These are phyloP conservation scores for Ceratobasidium sp. DNA, from an alignment of 1,284 basidiomycete genomes.

Conservation along the genomic window DNA sequence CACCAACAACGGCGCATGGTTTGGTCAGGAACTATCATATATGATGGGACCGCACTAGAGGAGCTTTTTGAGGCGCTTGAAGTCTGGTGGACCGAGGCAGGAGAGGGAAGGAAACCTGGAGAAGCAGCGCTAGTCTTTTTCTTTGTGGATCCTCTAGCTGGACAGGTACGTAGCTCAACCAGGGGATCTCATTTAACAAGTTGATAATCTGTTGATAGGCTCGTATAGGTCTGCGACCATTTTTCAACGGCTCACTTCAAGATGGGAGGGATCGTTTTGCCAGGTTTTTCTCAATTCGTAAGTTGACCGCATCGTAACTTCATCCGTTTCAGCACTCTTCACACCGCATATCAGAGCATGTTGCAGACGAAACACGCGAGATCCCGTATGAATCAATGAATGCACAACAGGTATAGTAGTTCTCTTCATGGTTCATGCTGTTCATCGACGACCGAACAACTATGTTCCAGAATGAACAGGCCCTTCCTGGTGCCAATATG, in stretches of 20 bases:
- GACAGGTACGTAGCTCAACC: constrained; percentile 2
- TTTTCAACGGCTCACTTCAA: constrained; percentile 18
- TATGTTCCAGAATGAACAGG: constrained; percentile 32
- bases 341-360: background rate
- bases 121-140: constrained; percentile 33
- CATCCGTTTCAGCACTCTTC: background rate
- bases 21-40: constrained; percentile 33
- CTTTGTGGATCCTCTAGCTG: constrained; percentile 1
- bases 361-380: constrained; percentile 29
- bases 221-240: constrained; percentile 34
- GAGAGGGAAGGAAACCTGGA: background rate
- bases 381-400: constrained; percentile 28
- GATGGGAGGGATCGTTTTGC: constrained; percentile 24
- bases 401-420: constrained; percentile 15
- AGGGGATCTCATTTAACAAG: too few species aligned
- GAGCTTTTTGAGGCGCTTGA: constrained; percentile 19
- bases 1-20: constrained; percentile 42
- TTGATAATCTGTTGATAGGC: too few species aligned
- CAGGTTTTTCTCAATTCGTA: constrained; percentile 5
- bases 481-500: constrained; percentile 29
- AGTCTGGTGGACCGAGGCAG: constrained; percentile 21
- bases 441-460: background rate
- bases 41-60: constrained; percentile 6
- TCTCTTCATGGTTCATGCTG: background rate
- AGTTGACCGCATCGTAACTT: background rate